Evolutionary conservation across 2,329 filamentous ascomycete species (phyloP), one percentile per base, ranked within the genome.

Genomic region (Emergomyces africanus): DNA sequence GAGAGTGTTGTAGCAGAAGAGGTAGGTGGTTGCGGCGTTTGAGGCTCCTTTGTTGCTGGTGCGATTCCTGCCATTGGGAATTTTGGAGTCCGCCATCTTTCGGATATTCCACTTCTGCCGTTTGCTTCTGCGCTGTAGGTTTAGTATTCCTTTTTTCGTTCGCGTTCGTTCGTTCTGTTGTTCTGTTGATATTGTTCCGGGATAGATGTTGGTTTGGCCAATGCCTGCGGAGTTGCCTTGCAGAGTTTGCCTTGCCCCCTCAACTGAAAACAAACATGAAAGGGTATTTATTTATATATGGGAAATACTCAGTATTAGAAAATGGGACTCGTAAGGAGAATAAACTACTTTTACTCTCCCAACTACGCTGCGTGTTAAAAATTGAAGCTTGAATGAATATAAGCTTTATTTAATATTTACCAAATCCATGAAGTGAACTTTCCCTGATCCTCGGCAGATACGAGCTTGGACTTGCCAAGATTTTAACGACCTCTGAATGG

Each of bases 1-100:
- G 64, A 86, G 69, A 67, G 84, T 80, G 75, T 97, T 97, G 82
- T 97, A 99, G 66, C 85, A 77, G 69, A 91, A 80, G 58, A 97
- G 83, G 77, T 96, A 96, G 69, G 48, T n/a, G 10, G 48, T 18
- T 3, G 20, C 18, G 18, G 14, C 5, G 3, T 30, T 56, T 14
- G 54, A 56, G 39, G 30, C 15, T 35, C 12, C 15, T 46, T 56
- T 56, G 54, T 56, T 56, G 54, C 54, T 56, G 54, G 30, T 9
- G 12, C 33, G 39, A 9, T 23, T 37, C 30, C 15, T 54, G 33
- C 37, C 37, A 25, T 54, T 54, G 20, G 35, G n/a, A 1, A 4
- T 15, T 41, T 54, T 54, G 30, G 35, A 37, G 20, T 28, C 35
- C 15, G 51, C 35, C 51, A 54, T 54, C 15, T 41, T 48, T 28